These are phyloP conservation scores for Phlebopus sp. DNA, from an alignment of 1,284 basidiomycete species.

Conservation along the genomic window DNA sequence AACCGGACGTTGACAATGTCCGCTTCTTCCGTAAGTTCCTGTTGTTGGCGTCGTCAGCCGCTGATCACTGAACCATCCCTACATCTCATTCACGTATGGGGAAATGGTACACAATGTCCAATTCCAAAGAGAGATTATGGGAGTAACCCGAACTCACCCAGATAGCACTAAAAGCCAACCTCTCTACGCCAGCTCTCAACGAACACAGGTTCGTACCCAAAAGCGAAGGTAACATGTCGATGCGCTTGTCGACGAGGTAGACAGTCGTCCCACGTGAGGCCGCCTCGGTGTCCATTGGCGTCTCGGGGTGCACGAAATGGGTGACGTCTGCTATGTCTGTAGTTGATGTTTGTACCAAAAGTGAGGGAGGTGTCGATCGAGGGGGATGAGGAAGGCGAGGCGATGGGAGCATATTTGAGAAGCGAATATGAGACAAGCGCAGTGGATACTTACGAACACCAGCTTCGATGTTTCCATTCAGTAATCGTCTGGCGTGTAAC, in stretches of 20 bases:
- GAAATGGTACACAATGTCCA: too few species aligned
- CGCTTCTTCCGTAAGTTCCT: constrained; percentile 86
- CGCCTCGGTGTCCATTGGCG: constrained; percentile 96
- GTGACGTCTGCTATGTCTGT: constrained; percentile 98
- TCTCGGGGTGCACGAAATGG: constrained; percentile 92
- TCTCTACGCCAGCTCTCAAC: constrained; percentile 88
- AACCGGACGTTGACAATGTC: constrained; percentile 91
- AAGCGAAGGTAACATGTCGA: constrained; percentile 96
- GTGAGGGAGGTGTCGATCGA: not conserved
- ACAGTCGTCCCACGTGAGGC: constrained; percentile 96
- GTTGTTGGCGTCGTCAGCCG: not conserved
- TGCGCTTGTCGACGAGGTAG: constrained; percentile 97
- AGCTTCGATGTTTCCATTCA: constrained; percentile 95
- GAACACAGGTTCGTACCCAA: constrained; percentile 98
- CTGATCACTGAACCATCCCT: not conserved
- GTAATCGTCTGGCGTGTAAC: constrained; percentile 85
- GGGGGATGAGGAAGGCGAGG: too few species aligned
- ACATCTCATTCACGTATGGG: not conserved
- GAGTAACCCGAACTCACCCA: constrained; percentile 67
- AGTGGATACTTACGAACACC: constrained; percentile 83
- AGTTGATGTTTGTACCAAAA: too few species aligned
- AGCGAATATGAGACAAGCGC: not conserved
- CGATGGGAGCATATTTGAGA: not conserved
- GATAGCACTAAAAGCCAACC: constrained; percentile 93
- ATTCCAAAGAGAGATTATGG: not conserved